These are phyloP conservation scores for Microbotryum intermedium DNA, from an alignment of 1,284 basidiomycete genomes.

Conservation along the genomic window DNA sequence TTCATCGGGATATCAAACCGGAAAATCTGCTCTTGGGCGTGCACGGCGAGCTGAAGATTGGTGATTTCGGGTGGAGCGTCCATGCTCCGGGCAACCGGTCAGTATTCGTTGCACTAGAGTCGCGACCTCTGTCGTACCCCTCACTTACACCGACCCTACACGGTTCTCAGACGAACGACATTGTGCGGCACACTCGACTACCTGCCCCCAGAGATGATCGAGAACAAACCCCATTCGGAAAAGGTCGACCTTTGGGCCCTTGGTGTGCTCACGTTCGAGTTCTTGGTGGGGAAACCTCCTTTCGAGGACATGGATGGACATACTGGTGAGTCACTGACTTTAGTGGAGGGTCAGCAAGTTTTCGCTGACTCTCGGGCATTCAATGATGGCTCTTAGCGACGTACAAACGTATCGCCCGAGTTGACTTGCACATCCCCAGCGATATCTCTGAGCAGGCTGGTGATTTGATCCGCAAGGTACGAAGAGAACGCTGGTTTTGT, in stretches of 20 bases:
- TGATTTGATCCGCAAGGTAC: constrained; percentile 56
- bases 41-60: constrained; percentile 96
- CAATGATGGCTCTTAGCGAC: constrained; percentile 56
- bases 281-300: constrained; percentile 81
- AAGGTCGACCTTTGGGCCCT: constrained; percentile 95
- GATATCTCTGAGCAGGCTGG: constrained; percentile 56
- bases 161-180: constrained; percentile 53
- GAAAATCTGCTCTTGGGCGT: constrained; percentile 93
- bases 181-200: constrained; percentile 95
- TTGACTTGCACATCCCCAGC: constrained; percentile 68
- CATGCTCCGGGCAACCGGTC: constrained; percentile 82
- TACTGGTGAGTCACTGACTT: constrained; percentile 47
- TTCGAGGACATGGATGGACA: constrained; percentile 81
- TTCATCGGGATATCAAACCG: constrained; percentile 98
- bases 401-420: constrained; percentile 70
- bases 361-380: not conserved
- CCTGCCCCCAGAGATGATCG: constrained; percentile 97
- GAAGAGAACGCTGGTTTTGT: constrained; percentile 15
- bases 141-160: not conserved
- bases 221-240: constrained; percentile 74
- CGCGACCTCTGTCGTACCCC: not conserved
- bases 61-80: constrained; percentile 98
- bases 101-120: not conserved
- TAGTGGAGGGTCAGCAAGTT: not conserved
- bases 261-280: constrained; percentile 93